Conservation (phyloP, 169 alveolate species). For the Perkinsus chesapeaki region DNA sequence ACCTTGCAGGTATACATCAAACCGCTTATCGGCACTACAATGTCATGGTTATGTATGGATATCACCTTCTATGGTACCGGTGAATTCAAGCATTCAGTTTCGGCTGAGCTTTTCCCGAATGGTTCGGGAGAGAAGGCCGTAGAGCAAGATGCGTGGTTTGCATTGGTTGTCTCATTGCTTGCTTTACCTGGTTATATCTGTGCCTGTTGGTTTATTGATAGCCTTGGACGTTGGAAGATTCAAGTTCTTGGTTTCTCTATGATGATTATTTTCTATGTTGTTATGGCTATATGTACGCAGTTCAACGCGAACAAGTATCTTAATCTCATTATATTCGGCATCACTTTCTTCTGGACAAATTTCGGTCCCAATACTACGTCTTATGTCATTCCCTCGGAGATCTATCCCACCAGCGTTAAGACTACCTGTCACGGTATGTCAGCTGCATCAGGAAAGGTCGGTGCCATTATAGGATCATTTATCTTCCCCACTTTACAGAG, state of each 20-base stretch:
- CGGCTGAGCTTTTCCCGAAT: conserved; percentile 8
- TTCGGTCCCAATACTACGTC: conserved; percentile 43
- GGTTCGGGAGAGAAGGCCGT: not conserved
- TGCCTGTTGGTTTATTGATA: conserved; percentile 21
- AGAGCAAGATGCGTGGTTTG: not conserved
- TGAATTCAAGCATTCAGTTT: conserved; percentile 16
- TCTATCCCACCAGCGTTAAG: conserved; percentile 22
- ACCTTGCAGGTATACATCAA: not conserved
- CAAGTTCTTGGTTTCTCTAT: conserved; percentile 28
- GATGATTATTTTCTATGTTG: conserved; percentile 18
- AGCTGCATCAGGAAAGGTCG: conserved; percentile 45
- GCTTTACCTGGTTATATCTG: conserved; percentile 36
- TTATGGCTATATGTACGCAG: conserved; percentile 13
- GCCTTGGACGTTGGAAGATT: conserved; percentile 13
- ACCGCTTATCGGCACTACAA: conserved; percentile 19
- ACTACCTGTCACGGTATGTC: conserved; percentile 45
- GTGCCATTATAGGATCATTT: conserved; percentile 31
- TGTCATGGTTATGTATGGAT: conserved; percentile 36
- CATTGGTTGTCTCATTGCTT: conserved; percentile 10
- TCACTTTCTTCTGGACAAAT: conserved; percentile 25
- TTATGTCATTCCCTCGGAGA: conserved; percentile 31
- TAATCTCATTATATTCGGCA: conserved; percentile 8
- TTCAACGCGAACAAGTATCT: not conserved
- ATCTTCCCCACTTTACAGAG: conserved; percentile 12
- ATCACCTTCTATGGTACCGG: conserved; percentile 33